phyloP scores from a whole-genome alignment of 2,329 filamentous ascomycete species.

The Diaporthe vaccinii region DNA sequence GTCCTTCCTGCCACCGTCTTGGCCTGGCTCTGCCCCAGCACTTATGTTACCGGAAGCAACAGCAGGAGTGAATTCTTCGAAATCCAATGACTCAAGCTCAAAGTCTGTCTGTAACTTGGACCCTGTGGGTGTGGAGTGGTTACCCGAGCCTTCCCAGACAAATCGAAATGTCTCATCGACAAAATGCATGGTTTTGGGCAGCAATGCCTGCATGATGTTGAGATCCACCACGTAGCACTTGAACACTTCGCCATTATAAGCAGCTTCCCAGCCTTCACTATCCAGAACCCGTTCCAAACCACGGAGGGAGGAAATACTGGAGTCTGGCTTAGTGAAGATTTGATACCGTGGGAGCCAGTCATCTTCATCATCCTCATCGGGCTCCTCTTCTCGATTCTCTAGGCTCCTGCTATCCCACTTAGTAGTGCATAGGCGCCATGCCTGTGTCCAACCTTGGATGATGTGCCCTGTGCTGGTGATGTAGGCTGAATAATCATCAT shows the following conservation, averaged over 20 bases:
- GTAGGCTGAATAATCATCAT: not conserved
- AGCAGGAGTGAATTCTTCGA: not conserved
- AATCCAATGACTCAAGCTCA: not conserved
- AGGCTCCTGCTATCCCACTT: slow-evolving; percentile 27
- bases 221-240: slow-evolving; percentile 32
- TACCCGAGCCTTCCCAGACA: slow-evolving; percentile 17
- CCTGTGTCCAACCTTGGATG: slow-evolving; percentile 35
- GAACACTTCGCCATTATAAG: not conserved
- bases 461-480: slow-evolving; percentile 30
- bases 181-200: slow-evolving; percentile 29
- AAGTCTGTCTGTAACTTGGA: not conserved
- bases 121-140: not conserved
- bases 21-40: not conserved
- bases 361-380: slow-evolving; percentile 32
- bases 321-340: slow-evolving; percentile 8
- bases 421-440: slow-evolving; percentile 28
- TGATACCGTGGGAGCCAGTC: slow-evolving; percentile 35
- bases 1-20: not conserved
- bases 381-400: slow-evolving; percentile 10
- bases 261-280: slow-evolving; percentile 19
- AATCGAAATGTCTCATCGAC: not conserved
- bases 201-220: slow-evolving; percentile 33
- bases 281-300: slow-evolving; percentile 23
- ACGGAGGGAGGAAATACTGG: not conserved
- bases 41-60: not conserved